Percentiles rank a stretch among this genome's conserved stretches.
phyloP scores from a whole-genome alignment of 495 filamentous ascomycete species.

The Aspergillus nanangensis region DNA sequence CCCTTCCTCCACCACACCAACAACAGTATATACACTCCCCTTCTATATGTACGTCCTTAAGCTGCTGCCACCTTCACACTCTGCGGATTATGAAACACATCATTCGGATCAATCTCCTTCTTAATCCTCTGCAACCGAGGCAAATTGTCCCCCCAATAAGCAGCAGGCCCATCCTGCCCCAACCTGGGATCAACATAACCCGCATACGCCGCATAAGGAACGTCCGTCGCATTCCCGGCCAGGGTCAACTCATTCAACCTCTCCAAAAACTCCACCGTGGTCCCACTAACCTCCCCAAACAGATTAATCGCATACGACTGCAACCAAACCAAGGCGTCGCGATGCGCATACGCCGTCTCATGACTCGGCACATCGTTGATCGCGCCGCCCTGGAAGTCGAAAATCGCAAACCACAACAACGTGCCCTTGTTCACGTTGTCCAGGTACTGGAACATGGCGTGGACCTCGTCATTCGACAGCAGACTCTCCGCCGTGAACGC shows the following conservation, averaged over 20 bases:
- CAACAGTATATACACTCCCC: too few relatives aligned
- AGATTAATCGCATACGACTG: slow-evolving; percentile 40
- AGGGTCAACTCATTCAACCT: slow-evolving; percentile 38
- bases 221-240: slow-evolving; percentile 16
- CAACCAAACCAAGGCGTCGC: slow-evolving; percentile 42
- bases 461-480: slow-evolving; percentile 29
- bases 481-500: slow-evolving; percentile 44
- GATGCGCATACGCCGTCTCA: slow-evolving; percentile 42
- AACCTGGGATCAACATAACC: slow-evolving; percentile 68
- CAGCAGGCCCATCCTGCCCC: slow-evolving; percentile 30
- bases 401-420: slow-evolving; percentile 39
- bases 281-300: slow-evolving; percentile 30
- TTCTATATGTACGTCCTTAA: too few relatives aligned
- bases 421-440: slow-evolving; percentile 40
- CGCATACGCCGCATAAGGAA: slow-evolving; percentile 48
- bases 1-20: too few relatives aligned
- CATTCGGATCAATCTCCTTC: slow-evolving; percentile 47
- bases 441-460: slow-evolving; percentile 37
- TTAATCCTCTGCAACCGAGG: slow-evolving; percentile 50
- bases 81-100: slow-evolving; percentile 62
- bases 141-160: slow-evolving; percentile 57
- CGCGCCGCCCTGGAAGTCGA: slow-evolving; percentile 41
- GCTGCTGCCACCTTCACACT: too few relatives aligned
- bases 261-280: slow-evolving; percentile 32
- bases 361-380: slow-evolving; percentile 31